Base-by-base conservation (phyloP, 1,139 yeast species). In the Pneumocystis jirovecii region DNA sequence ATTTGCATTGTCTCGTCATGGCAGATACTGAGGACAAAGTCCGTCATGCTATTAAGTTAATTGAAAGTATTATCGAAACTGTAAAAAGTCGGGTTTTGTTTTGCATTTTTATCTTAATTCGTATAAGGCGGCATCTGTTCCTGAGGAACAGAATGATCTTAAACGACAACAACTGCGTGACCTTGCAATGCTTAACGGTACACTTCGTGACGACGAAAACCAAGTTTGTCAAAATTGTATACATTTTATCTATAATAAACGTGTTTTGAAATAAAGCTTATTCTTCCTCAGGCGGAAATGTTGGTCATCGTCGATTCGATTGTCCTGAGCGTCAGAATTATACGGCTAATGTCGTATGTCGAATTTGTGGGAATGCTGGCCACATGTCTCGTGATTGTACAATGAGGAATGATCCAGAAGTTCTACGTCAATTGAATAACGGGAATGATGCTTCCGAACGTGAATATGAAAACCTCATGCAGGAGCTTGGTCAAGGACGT, bases 121-220 rank as follows among this genome's bases (percentile, higher is more conserved):
- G 12, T 50, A 10, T 25, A 50, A 50, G 66, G 71, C 80, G 1
- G 88, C 93, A 1, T 81, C 85, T 31, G 85, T 96, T 0, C 98
- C 98, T 0, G 93, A 86, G 70, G 96, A 96, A 1, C 95, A 89
- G 73, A 93, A 93, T 75, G 96, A 89, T 69, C 80, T 89, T 74
- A 95, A 95, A 73, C 80, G 97, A 66, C 90, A 87, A 62, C 99
- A 95, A 74, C 80, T 95, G 69, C 81, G 96, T 69, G 96, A 93
- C 72, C 80, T 95, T 71, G 99, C 99, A 0, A 86, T 89, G 19
- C 80, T 93, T 67, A 95, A 93, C 77, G 99, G 99, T 76, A 95
- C 98, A 0, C 79, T 90, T 63, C 81, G 97, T 65, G 96, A 89
- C 72, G 87, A 84, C 66, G 85, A 90, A 77, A 77, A 85, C 74